phyloP scores from a whole-genome alignment of 768 basidiomycete genomes.

The Tricholoma hemisulphureum region DNA sequence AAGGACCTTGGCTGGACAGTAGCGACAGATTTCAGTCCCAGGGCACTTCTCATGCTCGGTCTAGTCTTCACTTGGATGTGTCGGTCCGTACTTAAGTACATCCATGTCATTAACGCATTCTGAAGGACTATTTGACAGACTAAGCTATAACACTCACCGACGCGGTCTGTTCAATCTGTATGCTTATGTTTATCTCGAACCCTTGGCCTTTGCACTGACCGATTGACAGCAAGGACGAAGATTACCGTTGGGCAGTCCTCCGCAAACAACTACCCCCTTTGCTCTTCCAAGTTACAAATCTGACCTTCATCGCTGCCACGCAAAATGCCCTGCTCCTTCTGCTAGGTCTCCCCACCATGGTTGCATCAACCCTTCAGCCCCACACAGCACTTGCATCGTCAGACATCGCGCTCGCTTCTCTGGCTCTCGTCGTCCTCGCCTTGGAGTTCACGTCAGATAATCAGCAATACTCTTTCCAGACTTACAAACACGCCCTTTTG shows the following conservation, averaged over 20 bases:
- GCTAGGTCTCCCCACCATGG: slow-evolving; percentile 61
- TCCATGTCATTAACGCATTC: slow-evolving; percentile 5
- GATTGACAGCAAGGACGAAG: slow-evolving; percentile 66
- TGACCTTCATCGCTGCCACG: slow-evolving; percentile 71
- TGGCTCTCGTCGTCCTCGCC: slow-evolving; percentile 58
- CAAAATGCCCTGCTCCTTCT: slow-evolving; percentile 82
- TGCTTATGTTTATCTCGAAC: slow-evolving; percentile 19
- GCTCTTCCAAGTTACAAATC: slow-evolving; percentile 45
- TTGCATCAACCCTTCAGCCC: slow-evolving; percentile 53
- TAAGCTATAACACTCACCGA: slow-evolving; percentile 81
- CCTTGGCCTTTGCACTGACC: neutral
- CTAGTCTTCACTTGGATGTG: slow-evolving; percentile 69
- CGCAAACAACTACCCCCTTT: slow-evolving; percentile 48
- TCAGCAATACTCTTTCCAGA: slow-evolving; percentile 84
- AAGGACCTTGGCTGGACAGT: slow-evolving; percentile 39
- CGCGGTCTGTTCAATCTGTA: slow-evolving; percentile 78
- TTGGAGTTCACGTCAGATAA: slow-evolving; percentile 88
- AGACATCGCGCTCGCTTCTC: slow-evolving; percentile 60
- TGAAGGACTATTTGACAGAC: slow-evolving; percentile 30
- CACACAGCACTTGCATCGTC: slow-evolving; percentile 50
- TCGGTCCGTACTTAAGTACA: slow-evolving; percentile 37
- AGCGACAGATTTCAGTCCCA: slow-evolving; percentile 58
- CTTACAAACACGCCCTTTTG: slow-evolving; percentile 61
- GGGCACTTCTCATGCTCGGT: slow-evolving; percentile 72
- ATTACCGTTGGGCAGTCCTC: slow-evolving; percentile 88